These are phyloP conservation scores for Metarhizium sp. DNA, from an alignment of 2,329 filamentous ascomycete species.

Conservation along the genomic window DNA sequence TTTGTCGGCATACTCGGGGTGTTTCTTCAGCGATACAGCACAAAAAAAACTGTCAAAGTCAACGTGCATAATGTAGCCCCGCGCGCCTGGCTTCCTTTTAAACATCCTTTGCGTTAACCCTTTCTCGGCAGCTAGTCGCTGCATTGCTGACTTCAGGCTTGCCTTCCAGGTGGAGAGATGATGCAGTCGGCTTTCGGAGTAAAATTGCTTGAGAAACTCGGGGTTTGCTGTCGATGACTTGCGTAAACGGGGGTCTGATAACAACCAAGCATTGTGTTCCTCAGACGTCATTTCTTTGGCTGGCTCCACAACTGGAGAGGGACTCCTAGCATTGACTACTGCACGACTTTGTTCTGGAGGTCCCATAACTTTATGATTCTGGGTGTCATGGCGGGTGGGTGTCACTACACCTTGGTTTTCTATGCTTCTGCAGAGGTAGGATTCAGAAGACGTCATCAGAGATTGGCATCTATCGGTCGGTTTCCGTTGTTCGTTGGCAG, in stretches of 20 bases:
- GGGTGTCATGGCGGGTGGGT: neutral
- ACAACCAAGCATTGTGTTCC: constrained; percentile 78
- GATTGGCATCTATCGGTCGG: neutral
- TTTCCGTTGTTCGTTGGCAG: neutral
- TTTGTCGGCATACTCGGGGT: constrained; percentile 66
- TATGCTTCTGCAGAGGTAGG: neutral
- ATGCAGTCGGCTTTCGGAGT: constrained; percentile 88
- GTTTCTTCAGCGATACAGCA: constrained; percentile 72
- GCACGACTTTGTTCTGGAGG: neutral
- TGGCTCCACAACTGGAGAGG: constrained; percentile 6
- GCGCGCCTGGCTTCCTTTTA: constrained; percentile 49
- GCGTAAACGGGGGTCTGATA: constrained; percentile 75
- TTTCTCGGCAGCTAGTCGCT: constrained; percentile 68
- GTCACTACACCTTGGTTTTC: neutral
- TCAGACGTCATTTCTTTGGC: constrained; percentile 73
- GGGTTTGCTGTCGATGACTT: constrained; percentile 90
- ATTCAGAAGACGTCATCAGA: neutral
- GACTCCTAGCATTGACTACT: neutral
- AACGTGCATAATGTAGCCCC: constrained; percentile 85
- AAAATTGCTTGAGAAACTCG: constrained; percentile 88
- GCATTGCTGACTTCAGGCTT: constrained; percentile 81
- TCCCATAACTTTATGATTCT: neutral
- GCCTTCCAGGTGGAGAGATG: constrained; percentile 97
- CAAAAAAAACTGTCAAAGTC: constrained; percentile 99
- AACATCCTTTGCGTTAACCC: constrained; percentile 30